Base-by-base conservation (phyloP, 306 rosid species). In the Gillenia trifoliata region DNA sequence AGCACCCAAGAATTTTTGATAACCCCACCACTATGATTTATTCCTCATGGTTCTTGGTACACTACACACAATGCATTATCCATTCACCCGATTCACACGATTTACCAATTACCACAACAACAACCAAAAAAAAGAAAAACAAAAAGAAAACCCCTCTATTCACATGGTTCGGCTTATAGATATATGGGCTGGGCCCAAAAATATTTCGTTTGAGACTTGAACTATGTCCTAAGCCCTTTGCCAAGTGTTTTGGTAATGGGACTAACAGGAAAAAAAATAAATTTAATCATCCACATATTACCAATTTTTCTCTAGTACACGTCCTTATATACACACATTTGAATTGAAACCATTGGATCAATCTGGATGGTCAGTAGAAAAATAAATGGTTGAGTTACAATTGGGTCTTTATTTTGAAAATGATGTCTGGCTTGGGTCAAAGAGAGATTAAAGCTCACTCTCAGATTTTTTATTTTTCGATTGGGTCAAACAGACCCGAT, bases 271-370 rank as follows among this genome's bases (percentile, higher is more conserved):
- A 13, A 45, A 7, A 15, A 13, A 45, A 15, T 16, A 45, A 43
- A 45, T 4, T 5, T 47, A 16, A 5, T 47, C 52, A 0, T 17
- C 0, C 52, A 16, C 20, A 16, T 16, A 5, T 47, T 47, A 47
- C 52, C 20, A 0, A 47, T 47, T 47, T 45, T 47, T 47, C 20
- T 47, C 0, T 1, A 4, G 20, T 16, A 8, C 20, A 47, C 8
- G 6, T 16, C 20, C 1, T 0, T 0, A 17, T 0, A 1, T 6
- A 0, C 4, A 0, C 8, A 0, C 8, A 47, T 47, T 15, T 16
- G 20, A 47, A 47, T 47, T 0, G 20, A 17, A 16, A 47, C 3
- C 20, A 3, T 15, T 47, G 3, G 20, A 47, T 16, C 20, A 47
- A 47, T 47, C 8, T 4, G 1, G 8, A 47, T 1, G 2, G 20